Evolutionary conservation across 192 early-diverging fungal species (phyloP).

Genomic region (Coemansia sp.): DNA sequence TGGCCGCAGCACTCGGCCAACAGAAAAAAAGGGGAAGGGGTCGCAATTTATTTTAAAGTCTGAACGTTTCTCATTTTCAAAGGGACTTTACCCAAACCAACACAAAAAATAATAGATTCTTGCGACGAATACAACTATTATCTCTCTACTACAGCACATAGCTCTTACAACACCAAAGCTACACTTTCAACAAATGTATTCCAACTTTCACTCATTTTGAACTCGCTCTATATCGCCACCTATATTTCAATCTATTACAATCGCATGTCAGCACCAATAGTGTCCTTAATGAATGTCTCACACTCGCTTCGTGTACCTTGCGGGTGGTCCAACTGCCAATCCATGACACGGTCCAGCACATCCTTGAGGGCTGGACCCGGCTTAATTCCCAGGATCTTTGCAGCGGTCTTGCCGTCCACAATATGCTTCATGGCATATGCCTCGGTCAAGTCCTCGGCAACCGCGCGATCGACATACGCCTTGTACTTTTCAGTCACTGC

Average conservation of each 20-base stretch:
- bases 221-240: not conserved
- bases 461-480: slow-evolving; percentile 18
- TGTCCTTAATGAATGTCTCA: slow-evolving; percentile 52
- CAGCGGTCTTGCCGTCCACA: slow-evolving; percentile 65
- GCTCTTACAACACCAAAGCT: not conserved
- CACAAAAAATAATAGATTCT: not conserved
- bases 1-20: not conserved
- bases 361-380: slow-evolving; percentile 71
- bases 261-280: slow-evolving; percentile 5
- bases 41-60: not conserved
- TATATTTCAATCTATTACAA: not conserved
- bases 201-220: not conserved
- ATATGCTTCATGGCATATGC: slow-evolving; percentile 47
- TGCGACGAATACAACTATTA: not conserved
- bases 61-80: not conserved
- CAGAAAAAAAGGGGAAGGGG: not conserved
- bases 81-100: not conserved
- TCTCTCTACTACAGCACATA: too few relatives aligned
- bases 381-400: slow-evolving; percentile 63
- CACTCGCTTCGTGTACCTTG: slow-evolving; percentile 64
- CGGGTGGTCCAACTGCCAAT: slow-evolving; percentile 82
- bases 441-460: slow-evolving; percentile 19
- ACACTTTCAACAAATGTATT: not conserved
- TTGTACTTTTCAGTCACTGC: slow-evolving; percentile 28
- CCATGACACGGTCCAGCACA: slow-evolving; percentile 70